A percentile compares a stretch with the other conserved stretches of the same genome.
Evolutionary conservation across 1,284 basidiomycete species (phyloP).

Genomic region (Ceratobasidium sp.): DNA sequence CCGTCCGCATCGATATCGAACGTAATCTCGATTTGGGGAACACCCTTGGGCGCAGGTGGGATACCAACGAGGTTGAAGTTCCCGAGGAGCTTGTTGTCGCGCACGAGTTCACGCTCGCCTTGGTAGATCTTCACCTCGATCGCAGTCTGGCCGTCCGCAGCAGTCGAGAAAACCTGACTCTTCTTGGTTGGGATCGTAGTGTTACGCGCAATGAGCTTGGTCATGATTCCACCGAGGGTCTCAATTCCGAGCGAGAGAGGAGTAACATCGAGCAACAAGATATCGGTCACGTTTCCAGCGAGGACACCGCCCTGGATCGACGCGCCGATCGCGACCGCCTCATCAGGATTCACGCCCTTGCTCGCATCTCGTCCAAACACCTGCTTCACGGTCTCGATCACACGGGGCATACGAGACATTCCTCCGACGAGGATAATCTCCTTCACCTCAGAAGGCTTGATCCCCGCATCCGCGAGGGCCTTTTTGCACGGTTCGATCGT

Average conservation of each 20-base stretch:
- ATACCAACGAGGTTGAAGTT: slow-evolving; percentile 99
- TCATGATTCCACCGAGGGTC: slow-evolving; percentile 99
- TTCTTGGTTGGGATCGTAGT: slow-evolving; percentile 99
- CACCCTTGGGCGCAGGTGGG: slow-evolving; percentile 97
- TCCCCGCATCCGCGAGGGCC: slow-evolving; percentile 74
- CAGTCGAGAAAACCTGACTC: slow-evolving; percentile 98
- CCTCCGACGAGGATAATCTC: slow-evolving; percentile 75
- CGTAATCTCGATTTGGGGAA: slow-evolving; percentile 98
- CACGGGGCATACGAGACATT: slow-evolving; percentile 74
- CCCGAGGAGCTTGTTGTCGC: slow-evolving; percentile 99
- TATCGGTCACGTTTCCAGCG: slow-evolving; percentile 94
- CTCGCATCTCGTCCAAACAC: slow-evolving; percentile 77
- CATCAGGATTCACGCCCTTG: slow-evolving; percentile 98
- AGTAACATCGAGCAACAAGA: slow-evolving; percentile 94
- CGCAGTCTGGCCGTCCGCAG: slow-evolving; percentile 94
- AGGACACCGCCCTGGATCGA: slow-evolving; percentile 97
- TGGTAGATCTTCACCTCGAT: slow-evolving; percentile 99
- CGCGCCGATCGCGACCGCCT: slow-evolving; percentile 95
- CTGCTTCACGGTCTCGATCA: slow-evolving; percentile 74
- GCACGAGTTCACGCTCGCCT: slow-evolving; percentile 97
- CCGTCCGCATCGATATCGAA: slow-evolving; percentile 99
- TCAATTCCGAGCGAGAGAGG: slow-evolving; percentile 97
- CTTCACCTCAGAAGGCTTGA: slow-evolving; percentile 70
- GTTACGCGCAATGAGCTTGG: slow-evolving; percentile 97
- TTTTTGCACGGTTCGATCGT: slow-evolving; percentile 76